Base-by-base conservation (phyloP, 2,329 filamentous ascomycete species). In the Fusarium sacchari region DNA sequence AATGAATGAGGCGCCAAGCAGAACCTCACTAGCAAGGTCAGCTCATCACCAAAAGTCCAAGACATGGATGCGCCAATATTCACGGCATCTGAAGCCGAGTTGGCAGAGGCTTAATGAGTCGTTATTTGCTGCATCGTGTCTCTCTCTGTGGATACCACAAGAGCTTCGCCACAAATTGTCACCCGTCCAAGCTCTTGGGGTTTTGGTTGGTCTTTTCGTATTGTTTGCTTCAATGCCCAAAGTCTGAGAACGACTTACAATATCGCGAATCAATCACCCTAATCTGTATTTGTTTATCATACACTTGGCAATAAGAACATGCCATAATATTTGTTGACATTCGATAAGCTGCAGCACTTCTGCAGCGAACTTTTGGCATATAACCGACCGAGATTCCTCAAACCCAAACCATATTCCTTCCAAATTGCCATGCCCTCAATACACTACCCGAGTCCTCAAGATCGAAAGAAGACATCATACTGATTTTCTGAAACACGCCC, bases 121-220 rank as follows among this genome's bases (percentile, higher is more conserved):
- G 24, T 71, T 67, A 69, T 65, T 66, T 60, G 57, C 36, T 76
- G 37, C 50, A 26, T 68, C 62, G 71, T 76, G 66, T 63, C 37
- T 60, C 34, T 58, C 34, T 58, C 47, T 53, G 74, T 77, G 73
- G 75, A 69, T 65, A 60, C 56, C 32, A 56, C 36, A 26, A 12
- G 50, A 61, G 73, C 76, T 73, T 72, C 71, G 74, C 71, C 71
- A 75, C 74, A 60, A 46, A 67, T 26, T 32, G 47, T 24, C 36
- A 57, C 37, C 49, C 50, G 66, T n/a, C 47, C 56, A 57, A 60
- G 70, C 62, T 69, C 58, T 63, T 59, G 58, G 50, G 30, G 22
- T 32, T 47, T 47, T 64, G 60, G 52, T 68, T 62, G 58, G 53
- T 34, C 37, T 43, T 47, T 14, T 50, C 47, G 42, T 72, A 59